A percentile compares a stretch with the other conserved stretches of the same genome.
Evolutionary conservation across 257 asterid species (phyloP).

Genomic region (Knoxia roxburghii): DNA sequence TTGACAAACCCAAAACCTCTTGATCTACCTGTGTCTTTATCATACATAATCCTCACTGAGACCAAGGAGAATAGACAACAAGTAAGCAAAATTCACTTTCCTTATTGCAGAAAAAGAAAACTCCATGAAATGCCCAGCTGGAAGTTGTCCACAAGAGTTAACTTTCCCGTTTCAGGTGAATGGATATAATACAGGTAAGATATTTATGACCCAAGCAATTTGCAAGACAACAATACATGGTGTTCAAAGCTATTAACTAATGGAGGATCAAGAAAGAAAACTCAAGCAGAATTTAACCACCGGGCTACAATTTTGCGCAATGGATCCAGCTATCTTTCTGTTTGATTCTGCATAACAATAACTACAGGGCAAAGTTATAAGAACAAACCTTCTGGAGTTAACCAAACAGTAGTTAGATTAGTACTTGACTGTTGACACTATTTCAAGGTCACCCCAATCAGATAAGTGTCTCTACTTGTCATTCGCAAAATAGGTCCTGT

Average conservation of each 20-base stretch:
- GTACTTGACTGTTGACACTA: too few species aligned
- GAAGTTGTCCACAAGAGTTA: neutral
- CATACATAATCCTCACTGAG: constrained; percentile 25
- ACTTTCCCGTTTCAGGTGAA: neutral
- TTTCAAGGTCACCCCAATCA: too few species aligned
- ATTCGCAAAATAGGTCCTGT: too few species aligned
- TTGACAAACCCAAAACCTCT: constrained; percentile 49
- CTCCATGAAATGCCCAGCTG: neutral
- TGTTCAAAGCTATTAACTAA: neutral
- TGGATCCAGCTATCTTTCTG: neutral
- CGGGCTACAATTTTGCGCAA: neutral
- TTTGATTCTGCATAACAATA: neutral
- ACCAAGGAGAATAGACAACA: neutral
- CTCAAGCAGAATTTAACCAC: neutral
- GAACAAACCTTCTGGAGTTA: neutral
- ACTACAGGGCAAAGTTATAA: neutral
- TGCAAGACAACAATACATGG: neutral
- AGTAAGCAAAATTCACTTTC: neutral
- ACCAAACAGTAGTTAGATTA: neutral
- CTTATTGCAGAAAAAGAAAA: neutral
- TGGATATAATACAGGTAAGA: neutral
- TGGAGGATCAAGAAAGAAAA: neutral
- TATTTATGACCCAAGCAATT: neutral
- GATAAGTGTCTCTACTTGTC: too few species aligned
- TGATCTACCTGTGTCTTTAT: constrained; percentile 38